Conservation (phyloP, 352 stramenopile genomes). For the Phytophthora foliorum region DNA sequence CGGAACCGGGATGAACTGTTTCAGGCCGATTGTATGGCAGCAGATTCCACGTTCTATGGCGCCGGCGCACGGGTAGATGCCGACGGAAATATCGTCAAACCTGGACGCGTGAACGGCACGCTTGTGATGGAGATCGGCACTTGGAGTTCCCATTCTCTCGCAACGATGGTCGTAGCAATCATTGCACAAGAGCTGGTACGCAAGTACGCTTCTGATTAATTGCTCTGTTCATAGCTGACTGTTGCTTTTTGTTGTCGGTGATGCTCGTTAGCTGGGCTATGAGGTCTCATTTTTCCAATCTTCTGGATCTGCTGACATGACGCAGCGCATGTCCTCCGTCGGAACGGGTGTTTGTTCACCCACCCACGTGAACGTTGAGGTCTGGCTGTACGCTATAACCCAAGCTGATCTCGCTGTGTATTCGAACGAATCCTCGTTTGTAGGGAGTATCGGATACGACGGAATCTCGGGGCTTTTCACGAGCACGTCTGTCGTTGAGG, state of each 20-base stretch:
- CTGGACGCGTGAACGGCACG: constrained; percentile 45
- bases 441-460: constrained; percentile 51
- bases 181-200: constrained; percentile 57
- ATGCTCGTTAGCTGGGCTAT: constrained; percentile 45
- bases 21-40: constrained; percentile 36
- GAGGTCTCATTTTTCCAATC: constrained; percentile 48
- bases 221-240: not conserved
- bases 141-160: constrained; percentile 51
- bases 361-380: constrained; percentile 44
- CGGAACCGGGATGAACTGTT: constrained; percentile 35
- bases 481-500: constrained; percentile 42
- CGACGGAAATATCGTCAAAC: constrained; percentile 32
- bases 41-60: constrained; percentile 42
- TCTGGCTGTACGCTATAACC: constrained; percentile 21
- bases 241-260: not conserved
- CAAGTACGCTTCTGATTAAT: not conserved
- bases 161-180: constrained; percentile 56
- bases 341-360: constrained; percentile 36
- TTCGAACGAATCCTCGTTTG: constrained; percentile 46
- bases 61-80: constrained; percentile 43
- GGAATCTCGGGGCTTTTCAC: constrained; percentile 53
- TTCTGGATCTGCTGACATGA: constrained; percentile 23
- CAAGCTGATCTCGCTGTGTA: constrained; percentile 22
- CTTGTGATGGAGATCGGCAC: constrained; percentile 57
- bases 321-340: constrained; percentile 56